Percentiles rank a stretch among this genome's conserved stretches.
Conservation (phyloP, 2,329 filamentous ascomycete species). For the Polytolypa hystricis region DNA sequence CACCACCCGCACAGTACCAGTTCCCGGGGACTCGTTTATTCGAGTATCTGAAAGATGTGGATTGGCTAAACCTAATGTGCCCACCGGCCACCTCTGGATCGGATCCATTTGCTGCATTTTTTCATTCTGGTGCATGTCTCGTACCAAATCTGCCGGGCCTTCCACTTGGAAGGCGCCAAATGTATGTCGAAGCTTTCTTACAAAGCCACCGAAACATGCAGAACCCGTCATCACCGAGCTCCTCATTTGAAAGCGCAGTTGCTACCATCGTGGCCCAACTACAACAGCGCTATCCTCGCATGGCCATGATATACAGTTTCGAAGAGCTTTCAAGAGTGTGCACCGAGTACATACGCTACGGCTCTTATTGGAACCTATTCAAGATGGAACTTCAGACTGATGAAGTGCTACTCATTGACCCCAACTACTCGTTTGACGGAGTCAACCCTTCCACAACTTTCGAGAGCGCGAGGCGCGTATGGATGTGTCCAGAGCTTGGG, state of each 20-base stretch:
- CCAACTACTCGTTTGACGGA: constrained; percentile 12
- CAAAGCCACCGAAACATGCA: constrained; percentile 13
- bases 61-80: constrained; percentile 12
- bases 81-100: constrained; percentile 6
- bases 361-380: constrained; percentile 12
- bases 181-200: constrained; percentile 12
- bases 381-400: constrained; percentile 10
- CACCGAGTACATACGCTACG: constrained; percentile 12
- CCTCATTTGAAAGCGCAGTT: constrained; percentile 8
- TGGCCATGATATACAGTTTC: constrained; percentile 8
- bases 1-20: constrained; percentile 4
- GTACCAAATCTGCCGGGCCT: constrained; percentile 11
- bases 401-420: constrained; percentile 13
- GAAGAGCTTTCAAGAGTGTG: constrained; percentile 11
- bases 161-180: constrained; percentile 12
- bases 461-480: constrained; percentile 12
- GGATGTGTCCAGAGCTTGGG: constrained; percentile 11
- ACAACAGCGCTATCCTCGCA: constrained; percentile 11
- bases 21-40: constrained; percentile 13
- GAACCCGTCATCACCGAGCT: constrained; percentile 4
- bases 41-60: constrained; percentile 12
- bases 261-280: constrained; percentile 10
- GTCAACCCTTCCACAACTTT: constrained; percentile 12
- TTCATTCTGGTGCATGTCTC: constrained; percentile 12
- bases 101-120: constrained; percentile 12